Percentiles rank a stretch among this genome's conserved stretches.
Conservation (phyloP, 169 alveolate species). For the Pseudocohnilembus persalinus region DNA sequence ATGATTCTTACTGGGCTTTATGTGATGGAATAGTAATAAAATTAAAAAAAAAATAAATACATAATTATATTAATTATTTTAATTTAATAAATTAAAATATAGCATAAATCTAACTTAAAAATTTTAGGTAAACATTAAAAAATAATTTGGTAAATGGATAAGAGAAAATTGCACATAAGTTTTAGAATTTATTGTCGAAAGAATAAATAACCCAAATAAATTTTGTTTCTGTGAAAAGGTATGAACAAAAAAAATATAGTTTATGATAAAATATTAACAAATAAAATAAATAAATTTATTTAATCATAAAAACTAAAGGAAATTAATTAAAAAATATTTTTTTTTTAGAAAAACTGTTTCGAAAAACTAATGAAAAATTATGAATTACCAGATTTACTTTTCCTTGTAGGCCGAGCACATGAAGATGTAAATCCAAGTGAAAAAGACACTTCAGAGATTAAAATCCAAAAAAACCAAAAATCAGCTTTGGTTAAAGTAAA, state of each 20-base stretch:
- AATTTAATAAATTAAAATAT: too few species aligned
- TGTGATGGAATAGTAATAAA: not conserved
- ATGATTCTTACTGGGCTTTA: not conserved
- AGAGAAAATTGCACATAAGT: not conserved
- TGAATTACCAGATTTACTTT: not conserved
- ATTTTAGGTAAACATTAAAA: too few species aligned
- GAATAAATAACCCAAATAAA: not conserved
- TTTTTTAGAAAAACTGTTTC: not conserved
- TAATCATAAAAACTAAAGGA: too few species aligned
- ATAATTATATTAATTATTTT: too few species aligned
- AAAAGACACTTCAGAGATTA: not conserved
- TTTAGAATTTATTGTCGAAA: not conserved
- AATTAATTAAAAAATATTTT: too few species aligned
- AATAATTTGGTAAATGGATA: not conserved
- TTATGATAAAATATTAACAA: too few species aligned
- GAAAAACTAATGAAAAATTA: not conserved
- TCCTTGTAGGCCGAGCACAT: not conserved
- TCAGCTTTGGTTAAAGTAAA: not conserved
- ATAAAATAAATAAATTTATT: too few species aligned
- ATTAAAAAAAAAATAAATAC: too few species aligned
- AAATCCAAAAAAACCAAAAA: not conserved
- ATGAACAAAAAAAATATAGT: not conserved
- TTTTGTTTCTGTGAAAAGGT: not conserved
- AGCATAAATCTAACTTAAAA: too few species aligned
- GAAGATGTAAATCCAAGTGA: not conserved